A percentile compares a stretch with the other conserved stretches of the same genome.
Conservation (phyloP, 768 basidiomycete species). For the Podaxis rugospora region DNA sequence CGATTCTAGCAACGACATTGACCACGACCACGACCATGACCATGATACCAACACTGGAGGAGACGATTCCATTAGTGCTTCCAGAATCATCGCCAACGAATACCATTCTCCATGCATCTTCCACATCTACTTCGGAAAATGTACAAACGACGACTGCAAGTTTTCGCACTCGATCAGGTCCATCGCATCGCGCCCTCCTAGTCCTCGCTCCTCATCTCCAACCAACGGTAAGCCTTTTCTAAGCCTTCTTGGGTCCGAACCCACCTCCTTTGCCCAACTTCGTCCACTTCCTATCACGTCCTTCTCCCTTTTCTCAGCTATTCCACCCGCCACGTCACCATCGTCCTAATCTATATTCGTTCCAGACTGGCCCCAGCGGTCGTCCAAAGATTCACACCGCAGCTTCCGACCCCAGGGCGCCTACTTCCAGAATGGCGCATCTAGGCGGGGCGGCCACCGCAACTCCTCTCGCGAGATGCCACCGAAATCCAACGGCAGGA, state of each 20-base stretch:
- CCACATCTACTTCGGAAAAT: constrained; percentile 5
- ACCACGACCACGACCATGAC: background rate
- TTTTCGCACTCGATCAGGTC: constrained; percentile 6
- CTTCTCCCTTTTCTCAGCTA: background rate
- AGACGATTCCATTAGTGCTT: background rate
- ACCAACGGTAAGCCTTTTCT: background rate
- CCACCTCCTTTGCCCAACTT: background rate
- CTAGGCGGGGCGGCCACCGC: background rate
- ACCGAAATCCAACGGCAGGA: background rate
- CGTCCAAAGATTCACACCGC: background rate
- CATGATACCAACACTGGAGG: background rate
- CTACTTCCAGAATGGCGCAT: background rate
- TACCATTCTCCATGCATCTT: constrained; percentile 6
- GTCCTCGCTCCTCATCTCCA: background rate
- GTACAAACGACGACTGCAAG: constrained; percentile 3
- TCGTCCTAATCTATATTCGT: background rate
- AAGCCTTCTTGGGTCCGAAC: too few species aligned
- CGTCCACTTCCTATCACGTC: background rate
- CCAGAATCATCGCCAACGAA: background rate
- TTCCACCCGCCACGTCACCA: background rate
- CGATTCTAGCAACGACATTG: background rate
- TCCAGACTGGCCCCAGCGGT: background rate
- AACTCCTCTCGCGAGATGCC: background rate
- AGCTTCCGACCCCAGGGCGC: background rate
- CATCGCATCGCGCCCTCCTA: constrained; percentile 1